Conservation (phyloP, 148 eudicot genomes). For the Linanthus parryae region DNA sequence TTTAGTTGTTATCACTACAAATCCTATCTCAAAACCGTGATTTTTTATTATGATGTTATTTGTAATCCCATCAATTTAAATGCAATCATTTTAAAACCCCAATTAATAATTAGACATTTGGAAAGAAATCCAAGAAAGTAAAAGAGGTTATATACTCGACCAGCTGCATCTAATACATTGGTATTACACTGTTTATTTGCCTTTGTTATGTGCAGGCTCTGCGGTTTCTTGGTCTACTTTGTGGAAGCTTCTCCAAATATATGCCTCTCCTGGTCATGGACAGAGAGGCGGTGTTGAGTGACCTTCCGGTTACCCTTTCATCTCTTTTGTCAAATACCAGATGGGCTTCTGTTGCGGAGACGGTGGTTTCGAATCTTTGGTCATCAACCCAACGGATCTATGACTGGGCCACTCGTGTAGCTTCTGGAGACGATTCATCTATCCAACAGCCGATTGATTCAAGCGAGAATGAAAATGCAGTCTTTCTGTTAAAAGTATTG, state of each 20-base stretch:
- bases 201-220: slow-evolving; percentile 40
- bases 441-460: slow-evolving; percentile 33
- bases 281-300: slow-evolving; percentile 41
- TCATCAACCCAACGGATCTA: slow-evolving; percentile 46
- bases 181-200: no score
- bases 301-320: slow-evolving; percentile 64
- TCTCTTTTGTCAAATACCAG: slow-evolving; percentile 42
- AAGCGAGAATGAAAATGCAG: slow-evolving; percentile 39
- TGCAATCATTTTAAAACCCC: no score
- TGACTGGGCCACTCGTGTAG: slow-evolving; percentile 31
- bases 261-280: slow-evolving; percentile 71
- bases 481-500: slow-evolving; percentile 40
- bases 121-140: no score
- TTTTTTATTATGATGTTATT: no score
- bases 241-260: slow-evolving; percentile 63
- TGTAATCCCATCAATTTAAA: no score
- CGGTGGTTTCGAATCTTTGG: slow-evolving; percentile 50
- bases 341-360: slow-evolving; percentile 48
- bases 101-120: no score
- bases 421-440: slow-evolving; percentile 13
- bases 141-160: no score
- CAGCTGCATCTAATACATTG: no score
- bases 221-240: slow-evolving; percentile 57
- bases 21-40: no score
- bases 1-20: no score